A percentile compares a stretch with the other conserved stretches of the same genome.
phyloP scores from a whole-genome alignment of 2,329 filamentous ascomycete species.

The Mycogone perniciosa region DNA sequence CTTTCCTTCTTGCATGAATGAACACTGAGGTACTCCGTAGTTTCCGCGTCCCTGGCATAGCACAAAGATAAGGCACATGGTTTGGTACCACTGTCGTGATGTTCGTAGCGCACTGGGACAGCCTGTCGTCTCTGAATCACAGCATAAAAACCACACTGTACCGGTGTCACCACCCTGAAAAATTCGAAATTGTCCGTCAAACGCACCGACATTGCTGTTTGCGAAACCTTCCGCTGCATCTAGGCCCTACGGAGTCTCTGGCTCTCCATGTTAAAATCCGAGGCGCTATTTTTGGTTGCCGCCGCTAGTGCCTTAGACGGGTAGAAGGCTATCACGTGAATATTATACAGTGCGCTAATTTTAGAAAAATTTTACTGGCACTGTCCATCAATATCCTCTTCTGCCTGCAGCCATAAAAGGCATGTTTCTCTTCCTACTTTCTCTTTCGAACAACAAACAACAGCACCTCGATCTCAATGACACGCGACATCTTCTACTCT shows the following conservation, averaged over 20 bases:
- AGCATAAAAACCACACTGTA: neutral
- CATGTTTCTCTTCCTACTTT: neutral
- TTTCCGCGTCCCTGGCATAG: no score
- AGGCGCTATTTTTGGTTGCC: conserved; percentile 13
- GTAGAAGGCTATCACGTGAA: conserved; percentile 21
- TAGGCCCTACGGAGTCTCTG: conserved; percentile 1
- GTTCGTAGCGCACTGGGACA: no score
- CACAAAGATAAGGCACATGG: no score
- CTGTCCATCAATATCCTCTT: conserved; percentile 29
- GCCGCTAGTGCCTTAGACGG: conserved; percentile 11
- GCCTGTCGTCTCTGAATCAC: neutral
- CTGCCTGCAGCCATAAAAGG: conserved; percentile 12
- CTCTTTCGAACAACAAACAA: neutral
- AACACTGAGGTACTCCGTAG: conserved; percentile 6
- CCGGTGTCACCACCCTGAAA: neutral
- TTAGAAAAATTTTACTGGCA: conserved; percentile 24
- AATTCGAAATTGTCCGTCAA: neutral
- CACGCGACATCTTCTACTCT: neutral
- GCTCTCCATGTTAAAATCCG: neutral
- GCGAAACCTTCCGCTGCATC: conserved; percentile 5
- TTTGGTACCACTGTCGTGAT: no score
- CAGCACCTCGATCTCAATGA: neutral
- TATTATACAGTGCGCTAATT: conserved; percentile 17
- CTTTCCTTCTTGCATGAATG: neutral
- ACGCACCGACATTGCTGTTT: neutral